phyloP scores from a whole-genome alignment of 192 early-diverging fungal species.

The Linnemannia exigua region DNA sequence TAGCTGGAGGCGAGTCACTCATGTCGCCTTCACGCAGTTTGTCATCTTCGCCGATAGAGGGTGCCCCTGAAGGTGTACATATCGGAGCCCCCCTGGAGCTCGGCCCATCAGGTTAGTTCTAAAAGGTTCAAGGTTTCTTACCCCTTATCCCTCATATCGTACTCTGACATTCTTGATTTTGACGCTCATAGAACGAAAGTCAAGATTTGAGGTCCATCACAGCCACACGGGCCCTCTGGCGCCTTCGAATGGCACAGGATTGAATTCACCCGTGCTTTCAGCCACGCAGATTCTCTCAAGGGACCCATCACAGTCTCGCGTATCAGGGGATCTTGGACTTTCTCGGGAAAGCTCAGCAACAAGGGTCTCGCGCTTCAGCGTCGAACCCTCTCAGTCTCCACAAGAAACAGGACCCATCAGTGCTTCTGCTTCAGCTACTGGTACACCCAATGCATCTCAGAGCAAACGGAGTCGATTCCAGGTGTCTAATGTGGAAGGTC shows the following conservation, averaged over 20 bases:
- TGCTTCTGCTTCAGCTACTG: neutral
- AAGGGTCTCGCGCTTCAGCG: constrained; percentile 23
- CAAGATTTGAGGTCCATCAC: constrained; percentile 53
- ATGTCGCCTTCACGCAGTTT: constrained; percentile 45
- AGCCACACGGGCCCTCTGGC: constrained; percentile 10
- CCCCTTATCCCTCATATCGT: neutral
- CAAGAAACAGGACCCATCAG: neutral
- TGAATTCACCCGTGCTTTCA: constrained; percentile 32
- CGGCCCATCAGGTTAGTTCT: constrained; percentile 28
- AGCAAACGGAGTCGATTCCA: constrained; percentile 33
- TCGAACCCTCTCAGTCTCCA: constrained; percentile 11
- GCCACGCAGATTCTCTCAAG: constrained; percentile 9
- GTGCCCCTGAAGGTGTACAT: constrained; percentile 31
- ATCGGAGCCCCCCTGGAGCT: constrained; percentile 17
- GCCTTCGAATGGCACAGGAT: constrained; percentile 9
- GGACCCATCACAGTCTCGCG: constrained; percentile 36
- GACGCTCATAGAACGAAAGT: constrained; percentile 36
- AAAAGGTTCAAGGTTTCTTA: neutral
- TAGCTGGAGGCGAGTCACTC: constrained; percentile 16
- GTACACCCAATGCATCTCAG: constrained; percentile 11
- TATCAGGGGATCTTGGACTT: constrained; percentile 8
- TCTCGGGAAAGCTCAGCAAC: constrained; percentile 25
- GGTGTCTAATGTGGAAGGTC: constrained; percentile 25
- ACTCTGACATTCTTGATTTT: neutral
- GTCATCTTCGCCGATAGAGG: constrained; percentile 47